Conservation (phyloP, 208 protist genomes). For the Naegleria gruberi region DNA sequence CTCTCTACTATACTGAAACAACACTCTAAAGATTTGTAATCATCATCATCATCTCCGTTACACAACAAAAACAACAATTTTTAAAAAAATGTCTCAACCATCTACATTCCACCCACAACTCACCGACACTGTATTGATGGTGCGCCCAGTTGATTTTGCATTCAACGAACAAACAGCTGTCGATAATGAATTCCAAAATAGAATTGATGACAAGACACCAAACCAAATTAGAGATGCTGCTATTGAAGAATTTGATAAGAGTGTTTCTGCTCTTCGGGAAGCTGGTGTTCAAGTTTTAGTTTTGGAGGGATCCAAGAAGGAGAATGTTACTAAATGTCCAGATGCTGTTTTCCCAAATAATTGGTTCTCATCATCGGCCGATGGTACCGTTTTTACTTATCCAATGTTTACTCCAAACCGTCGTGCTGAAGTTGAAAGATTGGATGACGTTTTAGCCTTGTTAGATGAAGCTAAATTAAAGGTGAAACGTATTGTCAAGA, state of each 20-base stretch:
- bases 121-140: background rate
- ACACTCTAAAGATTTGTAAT: no score
- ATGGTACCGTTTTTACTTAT: background rate
- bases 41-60: no score
- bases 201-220: no score
- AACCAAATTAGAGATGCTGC: background rate
- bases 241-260: background rate
- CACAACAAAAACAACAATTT: background rate
- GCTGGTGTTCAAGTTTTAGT: background rate
- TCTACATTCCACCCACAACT: background rate
- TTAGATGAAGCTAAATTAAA: background rate
- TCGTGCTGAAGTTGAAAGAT: background rate
- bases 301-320: background rate
- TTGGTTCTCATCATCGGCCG: background rate
- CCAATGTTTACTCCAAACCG: background rate
- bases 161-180: constrained; percentile 18
- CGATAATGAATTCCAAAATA: constrained; percentile 19
- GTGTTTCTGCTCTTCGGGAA: background rate
- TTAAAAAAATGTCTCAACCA: background rate
- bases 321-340: background rate
- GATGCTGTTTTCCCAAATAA: constrained; percentile 28
- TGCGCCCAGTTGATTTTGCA: background rate
- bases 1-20: no score
- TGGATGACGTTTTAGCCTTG: background rate
- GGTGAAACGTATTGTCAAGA: background rate